phyloP scores from a whole-genome alignment of 306 rosid species.

The Cyamopsis tetragonoloba region DNA sequence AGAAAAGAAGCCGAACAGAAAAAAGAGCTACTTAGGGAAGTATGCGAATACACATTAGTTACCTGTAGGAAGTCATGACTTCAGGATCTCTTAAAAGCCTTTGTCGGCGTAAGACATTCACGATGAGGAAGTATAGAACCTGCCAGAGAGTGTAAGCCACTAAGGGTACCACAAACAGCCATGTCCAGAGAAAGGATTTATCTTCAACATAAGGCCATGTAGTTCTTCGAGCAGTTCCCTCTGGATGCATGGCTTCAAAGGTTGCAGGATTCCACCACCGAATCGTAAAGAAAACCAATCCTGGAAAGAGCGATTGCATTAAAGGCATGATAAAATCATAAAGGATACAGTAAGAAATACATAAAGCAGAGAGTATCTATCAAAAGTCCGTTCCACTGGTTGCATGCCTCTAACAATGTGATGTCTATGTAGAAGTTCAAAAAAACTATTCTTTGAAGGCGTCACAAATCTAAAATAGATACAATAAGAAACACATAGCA shows the following conservation, averaged over 20 bases:
- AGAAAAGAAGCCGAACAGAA: background rate
- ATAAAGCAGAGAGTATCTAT: constrained; percentile 13
- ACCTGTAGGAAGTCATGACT: constrained; percentile 97
- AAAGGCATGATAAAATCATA: background rate
- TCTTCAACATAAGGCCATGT: constrained; percentile 91
- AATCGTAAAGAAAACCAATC: constrained; percentile 87
- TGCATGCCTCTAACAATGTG: background rate
- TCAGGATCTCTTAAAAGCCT: constrained; percentile 84
- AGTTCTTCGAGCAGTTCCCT: constrained; percentile 52
- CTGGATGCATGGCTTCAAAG: constrained; percentile 81
- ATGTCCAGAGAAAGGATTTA: constrained; percentile 63
- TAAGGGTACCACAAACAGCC: constrained; percentile 82
- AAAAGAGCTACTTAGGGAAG: background rate
- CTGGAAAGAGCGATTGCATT: constrained; percentile 36
- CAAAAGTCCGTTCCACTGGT: constrained; percentile 2
- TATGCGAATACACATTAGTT: background rate
- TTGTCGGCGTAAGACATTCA: constrained; percentile 78
- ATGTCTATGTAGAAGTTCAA: background rate
- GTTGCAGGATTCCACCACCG: constrained; percentile 90
- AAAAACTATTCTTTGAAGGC: background rate
- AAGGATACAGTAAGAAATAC: constrained; percentile 9
- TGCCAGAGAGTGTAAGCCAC: constrained; percentile 86
- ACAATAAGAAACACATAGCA: constrained; percentile 12
- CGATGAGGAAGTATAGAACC: constrained; percentile 77
- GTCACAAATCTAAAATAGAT: background rate